Evolutionary conservation across 768 basidiomycete species (phyloP).

Genomic region (Wakefieldia striispora): DNA sequence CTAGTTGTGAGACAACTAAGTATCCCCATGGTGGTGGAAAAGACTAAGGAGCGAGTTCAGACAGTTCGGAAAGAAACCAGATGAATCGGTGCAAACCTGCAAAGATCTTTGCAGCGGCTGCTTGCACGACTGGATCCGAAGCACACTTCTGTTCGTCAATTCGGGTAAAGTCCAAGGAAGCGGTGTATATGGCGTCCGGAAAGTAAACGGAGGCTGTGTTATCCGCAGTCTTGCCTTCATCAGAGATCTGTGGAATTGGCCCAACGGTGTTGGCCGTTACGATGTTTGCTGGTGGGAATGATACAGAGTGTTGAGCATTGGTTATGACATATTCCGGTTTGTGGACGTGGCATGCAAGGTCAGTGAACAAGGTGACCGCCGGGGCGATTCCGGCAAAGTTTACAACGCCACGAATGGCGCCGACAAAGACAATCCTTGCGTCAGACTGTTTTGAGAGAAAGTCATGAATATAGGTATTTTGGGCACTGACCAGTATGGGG

Average conservation of each 20-base stretch:
- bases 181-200: constrained; percentile 1
- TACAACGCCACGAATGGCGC: constrained; percentile 56
- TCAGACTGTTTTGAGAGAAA: not conserved
- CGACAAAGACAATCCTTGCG: constrained; percentile 54
- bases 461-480: not conserved
- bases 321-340: constrained; percentile 49
- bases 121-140: too few relatives aligned
- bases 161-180: not conserved
- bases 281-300: not conserved
- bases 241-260: not conserved
- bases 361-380: constrained; percentile 70
- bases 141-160: constrained; percentile 42
- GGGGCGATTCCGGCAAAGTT: constrained; percentile 62
- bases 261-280: not conserved
- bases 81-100: constrained; percentile 44
- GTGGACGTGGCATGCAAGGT: constrained; percentile 63
- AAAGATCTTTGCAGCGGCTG: constrained; percentile 63
- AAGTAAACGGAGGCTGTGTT: constrained; percentile 1
- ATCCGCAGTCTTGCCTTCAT: not conserved
- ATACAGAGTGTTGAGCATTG: not conserved
- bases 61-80: not conserved
- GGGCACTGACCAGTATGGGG: constrained; percentile 62
- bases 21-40: constrained; percentile 64
- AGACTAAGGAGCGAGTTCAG: constrained; percentile 41
- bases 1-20: constrained; percentile 76